phyloP scores from a whole-genome alignment of 495 filamentous ascomycete species.

The Mytilinidion resinicola region DNA sequence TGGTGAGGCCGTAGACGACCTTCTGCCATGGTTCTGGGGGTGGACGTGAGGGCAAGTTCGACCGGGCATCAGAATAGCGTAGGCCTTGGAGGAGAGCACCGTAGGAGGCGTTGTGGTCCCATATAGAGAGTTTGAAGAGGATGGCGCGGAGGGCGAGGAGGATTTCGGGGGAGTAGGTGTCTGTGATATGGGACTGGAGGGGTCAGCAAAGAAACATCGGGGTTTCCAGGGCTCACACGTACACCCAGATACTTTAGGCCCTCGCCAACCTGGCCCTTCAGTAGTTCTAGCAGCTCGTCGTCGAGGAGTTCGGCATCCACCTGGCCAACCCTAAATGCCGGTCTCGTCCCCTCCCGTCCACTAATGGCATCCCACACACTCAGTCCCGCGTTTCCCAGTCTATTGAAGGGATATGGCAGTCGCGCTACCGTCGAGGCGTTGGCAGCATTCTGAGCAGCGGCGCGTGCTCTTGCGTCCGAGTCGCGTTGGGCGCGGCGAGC shows the following conservation, averaged over 20 bases:
- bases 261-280: constrained; percentile 83
- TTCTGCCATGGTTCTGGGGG: constrained; percentile 74
- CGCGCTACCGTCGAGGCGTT: constrained; percentile 45
- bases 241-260: constrained; percentile 82
- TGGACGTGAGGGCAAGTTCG: constrained; percentile 51
- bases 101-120: constrained; percentile 94
- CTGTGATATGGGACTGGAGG: constrained; percentile 51
- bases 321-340: constrained; percentile 90
- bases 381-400: constrained; percentile 50
- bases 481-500: constrained; percentile 71
- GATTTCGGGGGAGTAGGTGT: constrained; percentile 86
- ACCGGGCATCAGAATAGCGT: constrained; percentile 78
- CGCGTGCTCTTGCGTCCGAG: constrained; percentile 50
- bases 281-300: constrained; percentile 79
- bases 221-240: too few species aligned
- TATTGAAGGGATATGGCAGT: constrained; percentile 59
- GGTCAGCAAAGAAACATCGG: too few species aligned
- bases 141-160: constrained; percentile 65
- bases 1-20: constrained; percentile 71
- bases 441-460: constrained; percentile 52
- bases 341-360: constrained; percentile 70
- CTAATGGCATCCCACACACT: constrained; percentile 63
- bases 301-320: constrained; percentile 94
- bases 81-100: constrained; percentile 89
- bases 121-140: constrained; percentile 90